Percentiles rank a stretch among this genome's conserved stretches.
These are phyloP conservation scores for Nannochloropsis salina DNA, from an alignment of 108 stramenopile genomes.

Conservation along the genomic window DNA sequence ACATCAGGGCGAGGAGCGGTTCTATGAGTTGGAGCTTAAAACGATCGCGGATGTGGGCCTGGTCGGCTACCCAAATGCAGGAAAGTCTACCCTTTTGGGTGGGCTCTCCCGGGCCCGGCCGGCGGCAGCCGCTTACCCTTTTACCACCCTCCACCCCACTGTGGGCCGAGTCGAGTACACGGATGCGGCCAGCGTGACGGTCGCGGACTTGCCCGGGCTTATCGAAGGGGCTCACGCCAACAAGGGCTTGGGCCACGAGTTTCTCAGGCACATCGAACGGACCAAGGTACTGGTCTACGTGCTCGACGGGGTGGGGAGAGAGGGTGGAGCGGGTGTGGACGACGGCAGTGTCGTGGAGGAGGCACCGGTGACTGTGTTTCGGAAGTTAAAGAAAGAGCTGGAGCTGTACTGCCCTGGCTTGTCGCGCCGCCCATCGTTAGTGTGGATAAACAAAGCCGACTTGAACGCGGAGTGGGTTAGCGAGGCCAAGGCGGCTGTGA, in stretches of 20 bases:
- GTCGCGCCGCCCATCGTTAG: slow-evolving; percentile 2
- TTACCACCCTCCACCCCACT: slow-evolving; percentile 91
- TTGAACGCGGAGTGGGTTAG: neutral
- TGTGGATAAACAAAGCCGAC: neutral
- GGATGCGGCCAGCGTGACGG: slow-evolving; percentile 69
- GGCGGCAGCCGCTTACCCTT: slow-evolving; percentile 90
- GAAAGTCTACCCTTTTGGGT: slow-evolving; percentile 74
- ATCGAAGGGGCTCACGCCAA: slow-evolving; percentile 88
- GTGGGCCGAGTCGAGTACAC: slow-evolving; percentile 62
- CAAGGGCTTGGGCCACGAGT: slow-evolving; percentile 88
- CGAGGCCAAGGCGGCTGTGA: slow-evolving; percentile 2
- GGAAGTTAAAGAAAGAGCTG: slow-evolving; percentile 15
- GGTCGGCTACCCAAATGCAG: slow-evolving; percentile 97
- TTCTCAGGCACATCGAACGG: slow-evolving; percentile 84
- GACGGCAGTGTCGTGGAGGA: slow-evolving; percentile 17
- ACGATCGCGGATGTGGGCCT: slow-evolving; percentile 92
- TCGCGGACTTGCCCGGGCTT: slow-evolving; percentile 93
- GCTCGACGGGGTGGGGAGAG: slow-evolving; percentile 43
- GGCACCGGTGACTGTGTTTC: neutral
- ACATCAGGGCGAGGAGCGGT: slow-evolving; percentile 30
- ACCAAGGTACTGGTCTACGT: slow-evolving; percentile 62
- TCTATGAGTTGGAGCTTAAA: slow-evolving; percentile 79
- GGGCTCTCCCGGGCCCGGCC: slow-evolving; percentile 82
- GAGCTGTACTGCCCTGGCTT: slow-evolving; percentile 7
- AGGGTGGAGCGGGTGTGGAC: neutral